Percentiles rank a stretch among this genome's conserved stretches.
Evolutionary conservation across 441 rosid genomes (phyloP).

Genomic region (Croton setiger): DNA sequence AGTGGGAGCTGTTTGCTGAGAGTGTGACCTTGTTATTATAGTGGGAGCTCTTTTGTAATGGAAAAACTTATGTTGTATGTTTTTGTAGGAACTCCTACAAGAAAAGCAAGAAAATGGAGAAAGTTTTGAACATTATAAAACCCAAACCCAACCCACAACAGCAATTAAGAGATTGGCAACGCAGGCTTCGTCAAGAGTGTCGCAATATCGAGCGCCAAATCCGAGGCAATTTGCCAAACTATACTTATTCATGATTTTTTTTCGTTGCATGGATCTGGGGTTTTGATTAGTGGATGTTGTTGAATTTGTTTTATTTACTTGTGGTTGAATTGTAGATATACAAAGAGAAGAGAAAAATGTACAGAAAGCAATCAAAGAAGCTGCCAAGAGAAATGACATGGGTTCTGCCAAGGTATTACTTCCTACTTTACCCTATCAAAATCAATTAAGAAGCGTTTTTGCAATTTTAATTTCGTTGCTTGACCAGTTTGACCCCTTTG

Average conservation of each 20-base stretch:
- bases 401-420: constrained; percentile 76
- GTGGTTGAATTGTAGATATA: constrained; percentile 47
- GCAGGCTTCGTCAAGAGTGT: constrained; percentile 74
- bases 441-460: background rate
- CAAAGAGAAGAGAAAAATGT: constrained; percentile 83
- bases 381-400: constrained; percentile 87
- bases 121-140: constrained; percentile 61
- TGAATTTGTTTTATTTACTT: constrained; percentile 7
- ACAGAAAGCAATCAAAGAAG: constrained; percentile 82
- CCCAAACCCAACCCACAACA: constrained; percentile 77
- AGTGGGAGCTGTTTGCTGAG: too few species aligned
- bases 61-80: too few species aligned
- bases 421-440: background rate
- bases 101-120: constrained; percentile 38
- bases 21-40: too few species aligned
- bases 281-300: constrained; percentile 14
- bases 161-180: constrained; percentile 85
- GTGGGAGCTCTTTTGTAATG: too few species aligned
- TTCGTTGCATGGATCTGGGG: constrained; percentile 15
- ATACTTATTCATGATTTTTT: background rate
- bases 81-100: too few species aligned
- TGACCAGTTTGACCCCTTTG: background rate
- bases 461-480: background rate
- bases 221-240: constrained; percentile 40
- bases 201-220: constrained; percentile 92